Percentiles rank a stretch among this genome's conserved stretches.
These are phyloP conservation scores for Rhizophagus clarus DNA, from an alignment of 192 early-diverging fungal species.

Conservation along the genomic window DNA sequence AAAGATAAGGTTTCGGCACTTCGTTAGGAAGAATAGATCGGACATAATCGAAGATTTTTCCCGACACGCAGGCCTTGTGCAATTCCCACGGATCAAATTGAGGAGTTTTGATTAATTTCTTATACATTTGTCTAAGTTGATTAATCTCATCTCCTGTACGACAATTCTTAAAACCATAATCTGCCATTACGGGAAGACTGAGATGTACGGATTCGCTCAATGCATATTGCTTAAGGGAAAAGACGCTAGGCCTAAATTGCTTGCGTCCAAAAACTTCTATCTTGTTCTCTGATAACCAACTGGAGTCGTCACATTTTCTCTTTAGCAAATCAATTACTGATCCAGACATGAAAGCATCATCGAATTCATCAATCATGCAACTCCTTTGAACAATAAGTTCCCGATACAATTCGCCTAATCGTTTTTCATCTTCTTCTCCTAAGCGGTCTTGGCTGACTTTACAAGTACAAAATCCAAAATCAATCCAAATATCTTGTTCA, in stretches of 20 bases:
- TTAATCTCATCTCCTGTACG: neutral
- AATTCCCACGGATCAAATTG: neutral
- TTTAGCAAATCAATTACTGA: constrained; percentile 7
- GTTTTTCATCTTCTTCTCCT: neutral
- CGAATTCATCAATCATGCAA: constrained; percentile 1
- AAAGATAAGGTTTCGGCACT: neutral
- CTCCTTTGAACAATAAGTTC: constrained; percentile 7
- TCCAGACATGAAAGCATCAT: constrained; percentile 4
- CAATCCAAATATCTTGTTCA: neutral
- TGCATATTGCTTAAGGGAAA: neutral
- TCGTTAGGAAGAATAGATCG: constrained; percentile 17
- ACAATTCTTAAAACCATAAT: constrained; percentile 17
- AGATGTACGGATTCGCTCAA: neutral
- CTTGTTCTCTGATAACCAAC: neutral
- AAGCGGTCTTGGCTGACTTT: neutral
- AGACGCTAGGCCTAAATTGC: neutral
- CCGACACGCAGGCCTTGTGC: constrained; percentile 1
- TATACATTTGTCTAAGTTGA: constrained; percentile 3
- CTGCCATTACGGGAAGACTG: neutral
- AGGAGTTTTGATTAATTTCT: neutral
- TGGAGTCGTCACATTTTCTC: neutral
- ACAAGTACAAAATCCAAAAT: constrained; percentile 16
- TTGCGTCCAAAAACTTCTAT: neutral
- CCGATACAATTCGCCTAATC: neutral
- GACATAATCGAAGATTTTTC: constrained; percentile 15